These are phyloP conservation scores for Ambrosiella xylebori DNA, from an alignment of 2,329 filamentous ascomycete genomes.

Conservation along the genomic window DNA sequence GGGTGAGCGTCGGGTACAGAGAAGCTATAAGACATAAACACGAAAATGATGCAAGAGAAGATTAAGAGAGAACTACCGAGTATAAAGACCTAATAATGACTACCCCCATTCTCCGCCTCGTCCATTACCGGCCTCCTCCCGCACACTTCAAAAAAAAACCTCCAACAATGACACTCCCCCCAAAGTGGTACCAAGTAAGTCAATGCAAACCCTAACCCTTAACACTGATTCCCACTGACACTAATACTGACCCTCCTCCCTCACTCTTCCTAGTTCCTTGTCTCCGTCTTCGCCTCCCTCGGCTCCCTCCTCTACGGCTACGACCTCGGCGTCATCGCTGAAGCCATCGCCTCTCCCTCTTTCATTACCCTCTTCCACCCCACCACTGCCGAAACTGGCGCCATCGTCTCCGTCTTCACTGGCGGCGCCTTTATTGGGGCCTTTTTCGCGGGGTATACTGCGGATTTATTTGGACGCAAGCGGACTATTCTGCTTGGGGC, in stretches of 20 bases:
- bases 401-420: slow-evolving; percentile 64
- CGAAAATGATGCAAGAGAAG: not conserved
- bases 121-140: not conserved
- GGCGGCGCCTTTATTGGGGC: slow-evolving; percentile 60
- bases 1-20: not conserved
- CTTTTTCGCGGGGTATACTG: slow-evolving; percentile 41
- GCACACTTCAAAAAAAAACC: not conserved
- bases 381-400: slow-evolving; percentile 32
- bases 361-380: slow-evolving; percentile 19
- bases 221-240: too few species aligned
- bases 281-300: slow-evolving; percentile 37
- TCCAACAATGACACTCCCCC: slow-evolving; percentile 25
- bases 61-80: not conserved
- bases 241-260: not conserved
- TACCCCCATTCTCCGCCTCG: not conserved
- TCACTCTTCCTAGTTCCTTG: slow-evolving; percentile 26
- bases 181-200: slow-evolving; percentile 23
- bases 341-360: slow-evolving; percentile 32
- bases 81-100: not conserved
- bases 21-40: not conserved
- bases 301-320: slow-evolving; percentile 39
- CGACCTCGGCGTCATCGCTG: slow-evolving; percentile 35
- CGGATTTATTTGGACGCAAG: slow-evolving; percentile 50
- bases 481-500: slow-evolving; percentile 56
- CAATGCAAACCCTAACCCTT: not conserved